Conservation (phyloP, 176 grass and related monocot genomes). For the Aegilops sharonensis region DNA sequence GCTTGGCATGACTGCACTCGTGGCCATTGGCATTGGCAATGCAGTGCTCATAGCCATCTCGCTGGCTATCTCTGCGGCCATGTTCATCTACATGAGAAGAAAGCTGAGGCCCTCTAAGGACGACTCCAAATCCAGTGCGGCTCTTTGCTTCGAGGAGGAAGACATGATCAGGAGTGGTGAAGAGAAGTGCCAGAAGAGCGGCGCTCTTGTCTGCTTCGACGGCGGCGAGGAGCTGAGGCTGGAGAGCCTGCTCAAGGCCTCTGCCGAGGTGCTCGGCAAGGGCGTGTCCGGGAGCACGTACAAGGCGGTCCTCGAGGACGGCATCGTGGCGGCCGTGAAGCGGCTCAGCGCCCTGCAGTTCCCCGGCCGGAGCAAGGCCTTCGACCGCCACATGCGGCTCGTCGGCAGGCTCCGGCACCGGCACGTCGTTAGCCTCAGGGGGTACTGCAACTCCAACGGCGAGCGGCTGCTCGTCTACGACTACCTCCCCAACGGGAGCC, state of each 20-base stretch:
- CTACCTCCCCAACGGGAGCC: conserved; percentile 62
- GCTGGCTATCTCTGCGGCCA: conserved; percentile 28
- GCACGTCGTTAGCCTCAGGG: conserved; percentile 65
- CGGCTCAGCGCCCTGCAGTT: conserved; percentile 74
- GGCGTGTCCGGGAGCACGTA: conserved; percentile 80
- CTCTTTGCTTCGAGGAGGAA: conserved; percentile 23
- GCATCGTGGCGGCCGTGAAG: conserved; percentile 69
- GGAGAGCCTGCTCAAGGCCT: conserved; percentile 71
- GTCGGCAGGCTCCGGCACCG: conserved; percentile 62
- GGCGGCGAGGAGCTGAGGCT: conserved; percentile 69
- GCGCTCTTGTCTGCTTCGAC: conserved; percentile 57
- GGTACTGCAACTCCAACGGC: conserved; percentile 59
- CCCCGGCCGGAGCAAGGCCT: conserved; percentile 48
- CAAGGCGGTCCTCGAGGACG: conserved; percentile 70
- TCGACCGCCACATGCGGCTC: conserved; percentile 64
- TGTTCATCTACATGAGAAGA: conserved; percentile 54
- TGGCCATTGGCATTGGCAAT: conserved; percentile 56
- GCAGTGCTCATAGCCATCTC: conserved; percentile 41
- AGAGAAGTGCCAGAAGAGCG: conserved; percentile 36
- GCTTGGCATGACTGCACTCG: conserved; percentile 35
- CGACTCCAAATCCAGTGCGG: neutral
- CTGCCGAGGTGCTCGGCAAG: conserved; percentile 76
- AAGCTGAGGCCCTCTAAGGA: conserved; percentile 36
- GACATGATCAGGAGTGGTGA: conserved; percentile 11
- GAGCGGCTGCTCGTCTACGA: conserved; percentile 77